Evolutionary conservation across 106 monocot species (phyloP).

Genomic region (Platanthera zijinensis): DNA sequence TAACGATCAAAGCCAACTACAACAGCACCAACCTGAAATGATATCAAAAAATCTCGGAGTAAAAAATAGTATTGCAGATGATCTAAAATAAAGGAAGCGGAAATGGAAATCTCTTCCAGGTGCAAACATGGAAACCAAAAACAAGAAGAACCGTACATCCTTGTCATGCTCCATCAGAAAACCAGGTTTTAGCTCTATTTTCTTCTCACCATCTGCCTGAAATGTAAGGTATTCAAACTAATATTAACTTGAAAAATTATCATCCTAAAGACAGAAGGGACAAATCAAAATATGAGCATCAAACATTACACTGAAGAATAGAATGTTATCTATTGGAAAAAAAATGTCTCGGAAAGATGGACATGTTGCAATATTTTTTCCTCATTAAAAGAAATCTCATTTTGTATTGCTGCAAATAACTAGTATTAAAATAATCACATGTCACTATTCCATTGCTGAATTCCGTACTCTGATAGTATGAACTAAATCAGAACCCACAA

Average conservation of each 20-base stretch:
- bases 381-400: not conserved
- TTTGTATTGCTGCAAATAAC: not conserved
- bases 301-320: not conserved
- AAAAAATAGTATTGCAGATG: not conserved
- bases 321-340: not conserved
- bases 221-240: conserved; percentile 14
- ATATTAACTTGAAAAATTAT: not conserved
- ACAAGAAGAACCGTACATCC: conserved; percentile 32
- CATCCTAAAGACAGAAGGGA: not conserved
- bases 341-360: too few species aligned
- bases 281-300: not conserved
- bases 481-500: not conserved
- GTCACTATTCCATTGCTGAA: not conserved
- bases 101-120: not conserved
- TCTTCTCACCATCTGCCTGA: conserved; percentile 90
- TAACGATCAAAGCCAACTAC: conserved; percentile 98
- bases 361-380: too few species aligned
- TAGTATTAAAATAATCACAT: not conserved
- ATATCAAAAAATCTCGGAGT: conserved; percentile 3
- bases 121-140: not conserved
- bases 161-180: conserved; percentile 94
- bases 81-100: not conserved
- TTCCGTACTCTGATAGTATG: not conserved
- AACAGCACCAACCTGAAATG: conserved; percentile 85
- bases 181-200: conserved; percentile 92